Percentiles rank a stretch among this genome's conserved stretches.
These are phyloP conservation scores for Chaetomiaceae sp. DNA, from an alignment of 2,329 filamentous ascomycete genomes.

Conservation along the genomic window DNA sequence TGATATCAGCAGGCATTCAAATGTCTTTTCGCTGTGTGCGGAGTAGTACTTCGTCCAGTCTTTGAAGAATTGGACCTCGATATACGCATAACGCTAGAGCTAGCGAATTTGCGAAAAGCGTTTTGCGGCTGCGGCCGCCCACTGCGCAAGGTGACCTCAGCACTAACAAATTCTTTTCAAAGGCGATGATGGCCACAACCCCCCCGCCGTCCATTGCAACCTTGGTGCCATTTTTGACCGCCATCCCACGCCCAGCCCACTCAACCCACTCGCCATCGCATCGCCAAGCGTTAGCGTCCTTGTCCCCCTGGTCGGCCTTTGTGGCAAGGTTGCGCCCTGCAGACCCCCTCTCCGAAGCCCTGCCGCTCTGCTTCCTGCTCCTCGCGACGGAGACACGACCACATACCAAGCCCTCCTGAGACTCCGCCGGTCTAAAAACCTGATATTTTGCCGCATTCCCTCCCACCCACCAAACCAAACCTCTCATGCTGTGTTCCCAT, in stretches of 20 bases:
- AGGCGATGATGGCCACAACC: neutral
- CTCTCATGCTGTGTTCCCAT: conserved; percentile 1
- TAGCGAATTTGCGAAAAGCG: no score
- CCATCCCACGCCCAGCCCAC: conserved; percentile 7
- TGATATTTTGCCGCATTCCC: conserved; percentile 24
- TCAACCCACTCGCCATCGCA: conserved; percentile 11
- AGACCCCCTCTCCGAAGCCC: conserved; percentile 11
- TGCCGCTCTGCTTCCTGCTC: conserved; percentile 13
- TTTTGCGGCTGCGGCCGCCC: no score
- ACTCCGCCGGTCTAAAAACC: conserved; percentile 24
- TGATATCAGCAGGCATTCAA: no score
- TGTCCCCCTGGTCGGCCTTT: neutral
- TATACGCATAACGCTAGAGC: no score
- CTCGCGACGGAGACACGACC: conserved; percentile 10
- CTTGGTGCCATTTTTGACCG: conserved; percentile 8
- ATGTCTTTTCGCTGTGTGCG: no score
- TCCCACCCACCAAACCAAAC: conserved; percentile 4
- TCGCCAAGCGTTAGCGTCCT: conserved; percentile 11
- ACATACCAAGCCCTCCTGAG: conserved; percentile 10
- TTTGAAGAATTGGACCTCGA: no score
- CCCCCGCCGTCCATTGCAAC: neutral
- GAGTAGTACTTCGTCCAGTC: no score
- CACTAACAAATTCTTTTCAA: conserved; percentile 11
- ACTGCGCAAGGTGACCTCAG: conserved; percentile 16
- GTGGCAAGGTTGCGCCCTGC: conserved; percentile 9